A percentile compares a stretch with the other conserved stretches of the same genome.
phyloP scores from a whole-genome alignment of 75 land plant genomes.

The Selaginella moellendorffii region DNA sequence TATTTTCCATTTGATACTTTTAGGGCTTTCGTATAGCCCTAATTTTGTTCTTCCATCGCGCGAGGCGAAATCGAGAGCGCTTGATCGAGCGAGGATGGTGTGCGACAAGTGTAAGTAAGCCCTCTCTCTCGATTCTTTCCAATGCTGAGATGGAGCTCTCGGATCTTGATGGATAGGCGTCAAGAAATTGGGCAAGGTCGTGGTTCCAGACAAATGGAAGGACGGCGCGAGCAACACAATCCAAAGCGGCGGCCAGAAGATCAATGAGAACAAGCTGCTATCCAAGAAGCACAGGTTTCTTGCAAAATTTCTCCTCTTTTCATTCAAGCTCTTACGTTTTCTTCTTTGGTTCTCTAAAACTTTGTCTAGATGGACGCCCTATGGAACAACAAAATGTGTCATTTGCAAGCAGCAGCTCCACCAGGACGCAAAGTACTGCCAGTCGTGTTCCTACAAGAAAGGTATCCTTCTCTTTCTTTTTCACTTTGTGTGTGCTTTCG shows the following conservation, averaged over 20 bases:
- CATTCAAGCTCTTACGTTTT: neutral
- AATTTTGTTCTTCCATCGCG: too few relatives aligned
- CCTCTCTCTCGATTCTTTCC: too few relatives aligned
- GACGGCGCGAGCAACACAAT: slow-evolving; percentile 92
- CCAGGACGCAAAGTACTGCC: slow-evolving; percentile 90
- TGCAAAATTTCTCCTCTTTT: neutral
- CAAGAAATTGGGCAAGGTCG: slow-evolving; percentile 98
- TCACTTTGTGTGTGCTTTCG: neutral
- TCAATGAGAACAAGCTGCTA: slow-evolving; percentile 95
- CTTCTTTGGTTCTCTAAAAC: neutral
- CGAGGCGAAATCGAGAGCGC: neutral
- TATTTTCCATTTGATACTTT: neutral
- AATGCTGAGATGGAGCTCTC: too few relatives aligned
- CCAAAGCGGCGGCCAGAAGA: slow-evolving; percentile 84
- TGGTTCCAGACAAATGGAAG: slow-evolving; percentile 99
- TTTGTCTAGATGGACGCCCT: slow-evolving; percentile 66
- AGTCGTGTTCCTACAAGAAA: slow-evolving; percentile 86
- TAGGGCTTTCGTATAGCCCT: too few relatives aligned
- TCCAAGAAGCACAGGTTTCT: slow-evolving; percentile 73
- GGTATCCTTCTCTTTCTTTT: slow-evolving; percentile 22
- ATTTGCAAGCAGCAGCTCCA: slow-evolving; percentile 98
- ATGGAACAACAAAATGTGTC: slow-evolving; percentile 78
- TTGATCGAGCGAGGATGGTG: neutral
- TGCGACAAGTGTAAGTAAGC: neutral
- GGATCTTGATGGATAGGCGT: too few relatives aligned